Conservation (phyloP, 306 rosid genomes). For the Vicia sativa region DNA sequence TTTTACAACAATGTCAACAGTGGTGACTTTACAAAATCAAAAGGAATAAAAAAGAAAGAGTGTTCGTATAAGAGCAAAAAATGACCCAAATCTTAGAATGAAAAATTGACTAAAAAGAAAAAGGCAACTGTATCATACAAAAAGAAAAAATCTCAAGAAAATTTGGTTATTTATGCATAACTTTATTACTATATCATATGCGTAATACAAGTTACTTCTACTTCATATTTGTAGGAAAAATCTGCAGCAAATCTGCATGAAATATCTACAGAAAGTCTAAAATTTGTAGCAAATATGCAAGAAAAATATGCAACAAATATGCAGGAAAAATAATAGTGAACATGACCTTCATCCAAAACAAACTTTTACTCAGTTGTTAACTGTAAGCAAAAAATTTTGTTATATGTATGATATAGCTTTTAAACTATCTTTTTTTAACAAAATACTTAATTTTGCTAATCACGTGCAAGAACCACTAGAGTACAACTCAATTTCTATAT, state of each 20-base stretch:
- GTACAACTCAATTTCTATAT: too few relatives aligned
- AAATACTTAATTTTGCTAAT: too few relatives aligned
- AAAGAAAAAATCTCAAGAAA: not conserved
- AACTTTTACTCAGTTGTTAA: not conserved
- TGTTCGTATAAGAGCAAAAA: not conserved
- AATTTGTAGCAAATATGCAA: not conserved
- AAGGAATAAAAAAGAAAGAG: not conserved
- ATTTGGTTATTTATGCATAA: not conserved
- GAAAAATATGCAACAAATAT: not conserved
- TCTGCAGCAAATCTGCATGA: too few relatives aligned
- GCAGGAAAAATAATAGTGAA: not conserved
- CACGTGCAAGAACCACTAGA: not conserved
- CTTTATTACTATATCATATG: too few relatives aligned
- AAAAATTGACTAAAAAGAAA: constrained; percentile 2
- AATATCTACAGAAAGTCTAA: too few relatives aligned
- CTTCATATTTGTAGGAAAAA: too few relatives aligned
- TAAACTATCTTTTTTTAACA: too few relatives aligned
- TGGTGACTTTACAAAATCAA: not conserved
- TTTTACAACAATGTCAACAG: not conserved
- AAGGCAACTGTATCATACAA: not conserved
- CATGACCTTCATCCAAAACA: not conserved
- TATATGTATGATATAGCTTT: not conserved
- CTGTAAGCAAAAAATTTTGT: not conserved
- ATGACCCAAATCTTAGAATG: not conserved
- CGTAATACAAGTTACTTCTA: too few relatives aligned